These are phyloP conservation scores for Gyromitra esculenta DNA, from an alignment of 2,329 filamentous ascomycete species.

Conservation along the genomic window DNA sequence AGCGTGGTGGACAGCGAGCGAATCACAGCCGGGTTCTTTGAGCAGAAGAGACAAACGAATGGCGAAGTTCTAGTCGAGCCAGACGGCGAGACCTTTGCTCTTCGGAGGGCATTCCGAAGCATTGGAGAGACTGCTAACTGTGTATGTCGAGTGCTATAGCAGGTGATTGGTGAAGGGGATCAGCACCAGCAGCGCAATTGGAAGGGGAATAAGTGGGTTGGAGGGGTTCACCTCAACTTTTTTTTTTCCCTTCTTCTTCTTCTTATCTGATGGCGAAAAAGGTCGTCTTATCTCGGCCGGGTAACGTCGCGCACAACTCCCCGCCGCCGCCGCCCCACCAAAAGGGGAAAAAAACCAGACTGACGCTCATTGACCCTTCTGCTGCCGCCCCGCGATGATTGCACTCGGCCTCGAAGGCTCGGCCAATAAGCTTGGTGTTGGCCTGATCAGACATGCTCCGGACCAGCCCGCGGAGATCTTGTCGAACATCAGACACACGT, in stretches of 20 bases:
- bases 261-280: neutral
- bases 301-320: slow-evolving; percentile 36
- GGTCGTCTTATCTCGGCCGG: slow-evolving; percentile 20
- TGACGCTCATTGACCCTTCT: neutral
- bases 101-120: slow-evolving; percentile 39
- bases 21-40: neutral
- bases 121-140: slow-evolving; percentile 18
- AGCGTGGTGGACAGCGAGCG: slow-evolving; percentile 6
- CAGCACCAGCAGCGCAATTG: neutral
- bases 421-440: slow-evolving; percentile 96
- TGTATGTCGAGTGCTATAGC: too few relatives aligned
- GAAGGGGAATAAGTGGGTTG: neutral
- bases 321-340: slow-evolving; percentile 17
- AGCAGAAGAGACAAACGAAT: slow-evolving; percentile 50
- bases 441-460: slow-evolving; percentile 81
- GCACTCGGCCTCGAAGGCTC: slow-evolving; percentile 86
- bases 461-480: slow-evolving; percentile 72
- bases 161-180: too few relatives aligned
- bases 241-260: slow-evolving; percentile 4
- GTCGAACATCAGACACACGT: slow-evolving; percentile 94
- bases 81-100: slow-evolving; percentile 12
- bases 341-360: neutral
- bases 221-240: neutral
- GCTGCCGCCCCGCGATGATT: slow-evolving; percentile 64
- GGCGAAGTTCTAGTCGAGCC: neutral